These are phyloP conservation scores for Kwoniella shandongensis DNA, from an alignment of 768 basidiomycete genomes.

Conservation along the genomic window DNA sequence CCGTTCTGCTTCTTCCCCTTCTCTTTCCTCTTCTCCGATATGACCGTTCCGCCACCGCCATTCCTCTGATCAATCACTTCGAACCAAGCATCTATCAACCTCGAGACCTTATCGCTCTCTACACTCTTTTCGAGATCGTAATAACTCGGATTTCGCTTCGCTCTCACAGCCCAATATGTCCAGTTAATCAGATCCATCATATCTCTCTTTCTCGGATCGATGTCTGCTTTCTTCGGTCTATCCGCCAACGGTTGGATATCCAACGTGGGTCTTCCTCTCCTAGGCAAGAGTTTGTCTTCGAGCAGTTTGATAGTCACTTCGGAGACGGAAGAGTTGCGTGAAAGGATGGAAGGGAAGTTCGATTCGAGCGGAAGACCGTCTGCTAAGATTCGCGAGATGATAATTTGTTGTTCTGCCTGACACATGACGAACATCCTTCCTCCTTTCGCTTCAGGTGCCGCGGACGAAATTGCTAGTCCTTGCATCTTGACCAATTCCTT, in stretches of 20 bases:
- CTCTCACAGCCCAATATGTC: constrained; percentile 72
- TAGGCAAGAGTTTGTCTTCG: constrained; percentile 27
- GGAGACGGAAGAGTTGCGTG: constrained; percentile 1
- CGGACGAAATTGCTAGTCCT: constrained; percentile 61
- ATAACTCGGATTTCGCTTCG: constrained; percentile 77
- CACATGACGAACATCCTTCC: constrained; percentile 82
- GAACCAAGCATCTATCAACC: constrained; percentile 63
- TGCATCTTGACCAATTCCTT: constrained; percentile 90
- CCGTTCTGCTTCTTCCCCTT: not conserved
- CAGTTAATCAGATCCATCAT: constrained; percentile 74
- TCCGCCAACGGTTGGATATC: constrained; percentile 13
- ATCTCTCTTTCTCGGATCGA: constrained; percentile 63
- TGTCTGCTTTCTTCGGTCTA: constrained; percentile 38
- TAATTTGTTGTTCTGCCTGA: constrained; percentile 78
- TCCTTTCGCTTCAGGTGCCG: constrained; percentile 22
- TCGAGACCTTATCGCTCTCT: constrained; percentile 62
- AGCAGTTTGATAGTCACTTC: not conserved
- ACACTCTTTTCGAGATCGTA: constrained; percentile 62
- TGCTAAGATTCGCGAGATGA: constrained; percentile 76
- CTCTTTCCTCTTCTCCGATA: not conserved
- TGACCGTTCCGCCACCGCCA: too few relatives aligned
- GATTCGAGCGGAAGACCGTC: constrained; percentile 92
- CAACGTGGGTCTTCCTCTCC: constrained; percentile 19
- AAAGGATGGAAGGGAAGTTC: constrained; percentile 55
- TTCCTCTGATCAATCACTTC: constrained; percentile 1